Conservation (phyloP, 1,284 basidiomycete genomes). For the Neonothopanus nambi region DNA sequence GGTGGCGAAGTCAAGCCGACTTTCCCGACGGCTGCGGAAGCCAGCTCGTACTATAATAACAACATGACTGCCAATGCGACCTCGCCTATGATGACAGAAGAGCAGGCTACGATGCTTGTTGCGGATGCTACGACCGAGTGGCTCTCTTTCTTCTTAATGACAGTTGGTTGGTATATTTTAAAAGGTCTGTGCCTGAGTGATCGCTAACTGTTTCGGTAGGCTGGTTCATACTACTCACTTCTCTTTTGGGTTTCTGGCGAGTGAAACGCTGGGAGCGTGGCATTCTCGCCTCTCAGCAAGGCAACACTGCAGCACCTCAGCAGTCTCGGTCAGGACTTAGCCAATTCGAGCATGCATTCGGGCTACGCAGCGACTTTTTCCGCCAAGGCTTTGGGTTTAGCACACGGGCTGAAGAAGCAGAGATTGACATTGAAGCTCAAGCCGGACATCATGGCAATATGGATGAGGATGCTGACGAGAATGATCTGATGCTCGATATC, state of each 20-base stretch:
- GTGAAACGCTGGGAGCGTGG: conserved; percentile 86
- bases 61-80: conserved; percentile 26
- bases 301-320: conserved; percentile 24
- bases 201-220: conserved; percentile 39
- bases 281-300: conserved; percentile 58
- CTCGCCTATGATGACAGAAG: conserved; percentile 32
- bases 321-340: conserved; percentile 28
- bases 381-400: conserved; percentile 54
- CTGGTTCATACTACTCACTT: conserved; percentile 91
- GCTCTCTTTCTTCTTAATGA: conserved; percentile 94
- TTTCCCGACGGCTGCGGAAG: conserved; percentile 45
- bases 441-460: conserved; percentile 20
- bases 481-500: conserved; percentile 42
- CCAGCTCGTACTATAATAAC: conserved; percentile 36
- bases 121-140: conserved; percentile 75
- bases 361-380: conserved; percentile 48
- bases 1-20: conserved; percentile 38
- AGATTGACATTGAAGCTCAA: conserved; percentile 22
- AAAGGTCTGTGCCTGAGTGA: conserved; percentile 5
- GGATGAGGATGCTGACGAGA: conserved; percentile 25
- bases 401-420: conserved; percentile 27
- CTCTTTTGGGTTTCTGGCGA: conserved; percentile 87
- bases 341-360: conserved; percentile 48
- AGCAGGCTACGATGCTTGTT: conserved; percentile 39
- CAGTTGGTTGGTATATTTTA: conserved; percentile 57